Evolutionary conservation across 129 eudicot species (phyloP).

Genomic region (Ambrosia trifida): DNA sequence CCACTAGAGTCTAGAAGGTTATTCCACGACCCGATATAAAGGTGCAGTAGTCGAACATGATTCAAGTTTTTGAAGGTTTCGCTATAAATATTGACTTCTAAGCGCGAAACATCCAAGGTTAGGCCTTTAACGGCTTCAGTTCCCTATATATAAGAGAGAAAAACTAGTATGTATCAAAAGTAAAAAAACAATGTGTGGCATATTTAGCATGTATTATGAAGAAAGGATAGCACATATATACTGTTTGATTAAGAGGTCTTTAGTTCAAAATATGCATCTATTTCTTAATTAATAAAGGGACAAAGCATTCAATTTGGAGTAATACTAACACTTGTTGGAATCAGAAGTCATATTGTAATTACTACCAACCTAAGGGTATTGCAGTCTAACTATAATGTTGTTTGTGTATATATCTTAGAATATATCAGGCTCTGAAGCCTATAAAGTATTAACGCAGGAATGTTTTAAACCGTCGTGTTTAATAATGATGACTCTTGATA

Average conservation of each 20-base stretch:
- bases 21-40: conserved; percentile 17
- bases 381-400: no score
- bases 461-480: neutral
- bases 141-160: conserved; percentile 30
- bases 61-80: conserved; percentile 32
- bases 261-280: neutral
- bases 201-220: neutral
- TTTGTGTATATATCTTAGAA: no score
- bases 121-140: conserved; percentile 35
- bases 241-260: neutral
- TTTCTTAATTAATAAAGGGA: neutral
- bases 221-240: neutral
- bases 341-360: no score
- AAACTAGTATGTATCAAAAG: neutral
- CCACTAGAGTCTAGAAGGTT: conserved; percentile 17
- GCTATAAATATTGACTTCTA: neutral
- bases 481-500: no score
- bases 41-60: conserved; percentile 28
- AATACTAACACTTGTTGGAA: no score
- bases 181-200: neutral
- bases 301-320: neutral
- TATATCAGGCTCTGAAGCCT: no score
- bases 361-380: no score
- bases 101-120: conserved; percentile 17
- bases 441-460: no score